Base-by-base conservation (phyloP, 306 rosid species). In the Vachellia collinsii region DNA sequence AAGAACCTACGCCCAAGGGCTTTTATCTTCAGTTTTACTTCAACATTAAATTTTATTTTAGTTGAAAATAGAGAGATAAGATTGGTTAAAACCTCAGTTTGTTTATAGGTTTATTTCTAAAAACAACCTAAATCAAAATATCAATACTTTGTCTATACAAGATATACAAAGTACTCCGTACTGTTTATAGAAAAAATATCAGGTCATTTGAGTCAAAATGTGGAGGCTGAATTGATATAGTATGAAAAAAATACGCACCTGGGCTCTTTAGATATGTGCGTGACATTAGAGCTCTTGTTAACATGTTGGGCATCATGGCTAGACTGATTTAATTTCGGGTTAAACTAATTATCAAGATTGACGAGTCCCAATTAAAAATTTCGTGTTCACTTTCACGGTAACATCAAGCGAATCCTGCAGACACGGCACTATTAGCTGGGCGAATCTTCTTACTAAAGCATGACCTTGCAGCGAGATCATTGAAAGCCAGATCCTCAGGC, bases 11-110 rank as follows among this genome's bases (percentile, higher is more conserved):
- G 34, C 11, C 67, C 78, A 79, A 72, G 72, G 50, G 71, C 41
- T 46, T 77, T 86, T 76, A 48, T 47, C 75, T 22, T 20, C 16
- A 0, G 5, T 13, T 25, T 3, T 12, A 34, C 70, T 73, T 72
- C 44, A 42, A 23, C 62, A 0, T 29, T 29, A 29, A 0, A 29
- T 29, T 29, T 0, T 29, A 29, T 29, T 29, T 29, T 29, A 29
- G 34, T 29, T 29, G 34, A 29, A 29, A 29, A 29, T 29, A 2
- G 34, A 29, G 34, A 29, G 34, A 29, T 29, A 29, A 29, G 34
- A 29, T 29, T 29, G 34, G 2, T 29, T 1, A 29, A 29, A 29
- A 29, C 34, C 34, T 29, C 34, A n/a, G n/a, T n/a, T n/a, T 29
- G 34, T 29, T 29, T 29, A 29, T 29, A 29, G 34, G 34, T 29